Evolutionary conservation across 164 flowering plant genomes (phyloP).

Genomic region (Magnolia changhungtana): DNA sequence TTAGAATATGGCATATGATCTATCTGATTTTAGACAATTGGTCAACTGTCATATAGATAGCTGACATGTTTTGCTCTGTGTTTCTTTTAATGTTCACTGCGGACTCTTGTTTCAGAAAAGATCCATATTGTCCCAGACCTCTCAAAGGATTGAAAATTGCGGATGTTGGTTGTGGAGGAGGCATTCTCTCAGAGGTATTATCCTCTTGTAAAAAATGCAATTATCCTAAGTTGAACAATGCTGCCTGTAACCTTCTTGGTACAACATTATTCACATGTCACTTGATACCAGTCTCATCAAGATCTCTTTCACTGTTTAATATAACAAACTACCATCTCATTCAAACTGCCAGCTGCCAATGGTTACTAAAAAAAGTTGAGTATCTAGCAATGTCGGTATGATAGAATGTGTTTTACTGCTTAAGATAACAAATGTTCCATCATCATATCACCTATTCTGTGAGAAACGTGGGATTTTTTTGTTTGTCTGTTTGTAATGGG

Average conservation of each 20-base stretch:
- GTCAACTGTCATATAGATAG: background rate
- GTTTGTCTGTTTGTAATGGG: no score
- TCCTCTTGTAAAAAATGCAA: background rate
- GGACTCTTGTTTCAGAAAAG: constrained; percentile 53
- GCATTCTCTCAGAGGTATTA: constrained; percentile 88
- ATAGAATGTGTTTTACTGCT: no score
- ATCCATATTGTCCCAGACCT: constrained; percentile 68
- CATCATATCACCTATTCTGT: no score
- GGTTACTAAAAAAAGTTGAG: no score
- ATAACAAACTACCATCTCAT: no score
- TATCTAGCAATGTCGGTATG: no score
- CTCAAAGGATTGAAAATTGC: constrained; percentile 78
- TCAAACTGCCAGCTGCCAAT: no score
- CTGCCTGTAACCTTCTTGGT: background rate
- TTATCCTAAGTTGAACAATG: background rate
- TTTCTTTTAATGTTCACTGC: constrained; percentile 6
- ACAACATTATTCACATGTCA: background rate
- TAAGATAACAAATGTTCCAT: no score
- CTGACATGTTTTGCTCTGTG: background rate
- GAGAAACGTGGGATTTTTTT: no score
- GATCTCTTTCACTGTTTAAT: background rate
- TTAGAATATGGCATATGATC: no score
- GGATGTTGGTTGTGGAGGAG: constrained; percentile 99
- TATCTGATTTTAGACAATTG: no score
- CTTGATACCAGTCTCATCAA: background rate